These are phyloP conservation scores for Cutaneotrichosporon arboriforme DNA, from an alignment of 1,284 basidiomycete genomes.

Conservation along the genomic window DNA sequence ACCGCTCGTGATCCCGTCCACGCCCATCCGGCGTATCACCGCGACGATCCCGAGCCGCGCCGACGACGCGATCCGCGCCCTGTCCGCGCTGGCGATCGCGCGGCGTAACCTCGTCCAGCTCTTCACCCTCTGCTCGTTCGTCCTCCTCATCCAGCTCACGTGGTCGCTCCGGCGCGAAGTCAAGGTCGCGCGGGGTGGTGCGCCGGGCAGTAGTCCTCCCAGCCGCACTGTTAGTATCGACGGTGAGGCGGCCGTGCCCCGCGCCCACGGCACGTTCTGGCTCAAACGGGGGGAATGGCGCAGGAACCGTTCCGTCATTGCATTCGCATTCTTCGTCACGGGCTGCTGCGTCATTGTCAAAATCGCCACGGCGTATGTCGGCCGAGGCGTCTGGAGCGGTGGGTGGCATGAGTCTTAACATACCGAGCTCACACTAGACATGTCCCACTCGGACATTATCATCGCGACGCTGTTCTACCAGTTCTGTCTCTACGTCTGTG, in stretches of 20 bases:
- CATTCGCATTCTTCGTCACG: conserved; percentile 45
- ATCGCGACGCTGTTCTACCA: conserved; percentile 80
- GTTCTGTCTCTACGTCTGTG: conserved; percentile 79
- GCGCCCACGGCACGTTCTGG: conserved; percentile 33
- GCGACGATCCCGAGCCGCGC: conserved; percentile 7
- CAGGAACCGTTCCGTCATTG: conserved; percentile 42
- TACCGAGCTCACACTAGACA: conserved; percentile 52
- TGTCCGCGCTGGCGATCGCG: conserved; percentile 63
- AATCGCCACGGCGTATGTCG: conserved; percentile 37
- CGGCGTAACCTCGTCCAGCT: conserved; percentile 71
- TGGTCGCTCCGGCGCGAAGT: conserved; percentile 67
- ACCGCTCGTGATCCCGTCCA: conserved; percentile 51
- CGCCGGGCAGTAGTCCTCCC: neutral
- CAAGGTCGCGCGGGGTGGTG: conserved; percentile 10
- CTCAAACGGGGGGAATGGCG: conserved; percentile 42
- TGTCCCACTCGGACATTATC: conserved; percentile 71
- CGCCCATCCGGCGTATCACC: conserved; percentile 41
- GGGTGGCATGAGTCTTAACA: conserved; percentile 15
- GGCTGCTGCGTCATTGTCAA: conserved; percentile 42
- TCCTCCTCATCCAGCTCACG: conserved; percentile 68
- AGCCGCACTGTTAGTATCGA: neutral
- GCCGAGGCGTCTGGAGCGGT: conserved; percentile 43
- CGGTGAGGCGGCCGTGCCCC: neutral
- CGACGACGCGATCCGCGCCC: conserved; percentile 50
- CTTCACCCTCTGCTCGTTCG: conserved; percentile 69